Conservation (phyloP, 1,284 basidiomycete species). For the Termitomyces sp. region DNA sequence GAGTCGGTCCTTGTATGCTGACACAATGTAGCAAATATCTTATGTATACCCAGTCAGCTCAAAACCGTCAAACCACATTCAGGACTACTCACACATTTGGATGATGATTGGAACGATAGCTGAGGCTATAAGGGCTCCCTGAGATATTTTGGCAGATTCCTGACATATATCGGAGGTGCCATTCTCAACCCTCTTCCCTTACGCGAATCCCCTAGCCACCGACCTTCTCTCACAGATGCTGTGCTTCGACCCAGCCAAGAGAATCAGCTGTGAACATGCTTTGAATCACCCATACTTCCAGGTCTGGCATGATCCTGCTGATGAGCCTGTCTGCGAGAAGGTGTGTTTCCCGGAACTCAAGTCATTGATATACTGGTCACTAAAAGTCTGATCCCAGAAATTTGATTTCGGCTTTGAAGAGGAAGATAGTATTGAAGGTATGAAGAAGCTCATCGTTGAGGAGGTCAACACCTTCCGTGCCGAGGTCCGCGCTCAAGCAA, state of each 20-base stretch:
- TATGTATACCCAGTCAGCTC: neutral
- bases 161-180: slow-evolving; percentile 54
- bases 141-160: neutral
- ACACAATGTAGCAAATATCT: neutral
- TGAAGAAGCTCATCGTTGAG: slow-evolving; percentile 93
- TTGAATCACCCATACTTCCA: slow-evolving; percentile 91
- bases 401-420: slow-evolving; percentile 99
- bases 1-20: neutral
- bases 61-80: neutral
- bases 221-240: slow-evolving; percentile 90
- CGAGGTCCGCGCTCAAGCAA: slow-evolving; percentile 78
- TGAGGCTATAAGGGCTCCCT: neutral
- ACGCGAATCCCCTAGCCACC: slow-evolving; percentile 90
- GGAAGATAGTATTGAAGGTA: slow-evolving; percentile 94
- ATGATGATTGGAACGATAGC: neutral
- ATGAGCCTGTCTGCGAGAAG: slow-evolving; percentile 77
- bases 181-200: slow-evolving; percentile 87
- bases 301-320: slow-evolving; percentile 94
- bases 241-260: slow-evolving; percentile 93
- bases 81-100: neutral
- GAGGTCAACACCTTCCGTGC: slow-evolving; percentile 89
- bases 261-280: slow-evolving; percentile 94
- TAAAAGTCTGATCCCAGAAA: slow-evolving; percentile 42
- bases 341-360: slow-evolving; percentile 30
- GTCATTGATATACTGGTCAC: neutral